Evolutionary conservation across 108 stramenopile genomes (phyloP).

Genomic region (Fragilaria crotonensis): DNA sequence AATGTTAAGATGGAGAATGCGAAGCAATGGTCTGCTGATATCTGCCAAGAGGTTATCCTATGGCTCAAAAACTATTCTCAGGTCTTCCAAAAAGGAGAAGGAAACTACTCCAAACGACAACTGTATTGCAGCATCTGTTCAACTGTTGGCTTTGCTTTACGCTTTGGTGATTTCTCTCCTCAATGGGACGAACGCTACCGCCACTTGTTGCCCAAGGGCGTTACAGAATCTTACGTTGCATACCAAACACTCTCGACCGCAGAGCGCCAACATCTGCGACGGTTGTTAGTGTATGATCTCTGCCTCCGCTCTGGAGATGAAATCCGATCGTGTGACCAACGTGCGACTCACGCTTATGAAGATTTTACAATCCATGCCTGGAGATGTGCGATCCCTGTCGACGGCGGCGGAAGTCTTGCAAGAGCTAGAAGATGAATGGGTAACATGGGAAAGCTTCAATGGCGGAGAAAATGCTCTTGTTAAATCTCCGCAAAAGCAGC

Average conservation of each 20-base stretch:
- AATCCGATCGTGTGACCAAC: constrained; percentile 71
- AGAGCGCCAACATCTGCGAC: constrained; percentile 53
- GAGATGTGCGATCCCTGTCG: constrained; percentile 36
- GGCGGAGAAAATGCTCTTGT: constrained; percentile 15
- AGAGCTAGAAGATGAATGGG: constrained; percentile 62
- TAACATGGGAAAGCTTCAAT: constrained; percentile 74
- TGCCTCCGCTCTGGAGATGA: constrained; percentile 66
- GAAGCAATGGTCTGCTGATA: constrained; percentile 22
- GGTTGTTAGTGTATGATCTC: constrained; percentile 46
- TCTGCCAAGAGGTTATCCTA: constrained; percentile 41
- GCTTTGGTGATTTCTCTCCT: constrained; percentile 43
- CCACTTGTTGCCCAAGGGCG: constrained; percentile 13
- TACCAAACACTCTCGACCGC: constrained; percentile 44
- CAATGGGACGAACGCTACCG: constrained; percentile 16
- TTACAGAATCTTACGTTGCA: constrained; percentile 25
- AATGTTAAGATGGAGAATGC: constrained; percentile 17
- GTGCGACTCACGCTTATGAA: constrained; percentile 72
- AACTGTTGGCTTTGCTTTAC: constrained; percentile 55
- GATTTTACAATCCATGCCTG: constrained; percentile 57
- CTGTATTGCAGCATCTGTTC: constrained; percentile 68
- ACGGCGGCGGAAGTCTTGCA: constrained; percentile 47
- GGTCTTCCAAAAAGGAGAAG: constrained; percentile 41
- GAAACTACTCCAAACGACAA: constrained; percentile 71
- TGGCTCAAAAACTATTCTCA: constrained; percentile 71
- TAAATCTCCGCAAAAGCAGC: constrained; percentile 1